Base-by-base conservation (phyloP, 441 rosid genomes). In the Populus tomentosa region DNA sequence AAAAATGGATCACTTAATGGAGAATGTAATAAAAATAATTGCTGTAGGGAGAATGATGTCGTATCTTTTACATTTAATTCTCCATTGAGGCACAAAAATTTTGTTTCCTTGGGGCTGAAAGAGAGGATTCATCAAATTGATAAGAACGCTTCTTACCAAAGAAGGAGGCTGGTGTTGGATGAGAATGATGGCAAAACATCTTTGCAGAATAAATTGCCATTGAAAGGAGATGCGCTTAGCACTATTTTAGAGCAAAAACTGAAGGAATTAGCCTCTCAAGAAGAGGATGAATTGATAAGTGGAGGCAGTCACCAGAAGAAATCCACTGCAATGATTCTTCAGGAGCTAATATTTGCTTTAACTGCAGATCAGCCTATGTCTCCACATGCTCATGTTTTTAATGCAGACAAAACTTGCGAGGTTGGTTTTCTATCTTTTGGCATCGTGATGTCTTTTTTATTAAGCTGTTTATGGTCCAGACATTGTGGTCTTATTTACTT, bases 321-420 rank as follows among this genome's bases (percentile, higher is more conserved):
- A 85, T 80, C 95, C 0, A 90, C 90, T 32, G 96, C 94, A 67
- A 78, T 85, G 85, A 92, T 95, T 76, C 90, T 93, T 64, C 90
- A 91, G 62, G 98, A 93, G 77, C 82, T 95, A 70, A 85, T 92
- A 78, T 85, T 88, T 18, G 96, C 98, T 78, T 87, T 95, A 85
- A 87, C 88, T 61, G 75, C 83, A 7, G 90, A 80, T 74, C 87
- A 89, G 76, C 85, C 86, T 46, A 73, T 70, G 70, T 81, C 82
- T 67, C 85, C 73, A 28, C 75, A 77, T 28, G 67, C 76, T 77
- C 74, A 75, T 71, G 32, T 75, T 70, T 24, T 75, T 56, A 79
- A 63, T 67, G 68, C 85, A 70, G 86, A 84, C 66, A 72, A 75
- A 59, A 66, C 86, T 69, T 82, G 42, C 71, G 84, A 73, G 97